Percentiles rank a stretch among this genome's conserved stretches.
phyloP scores from a whole-genome alignment of 208 protist genomes.

The Trypanosoma avium region DNA sequence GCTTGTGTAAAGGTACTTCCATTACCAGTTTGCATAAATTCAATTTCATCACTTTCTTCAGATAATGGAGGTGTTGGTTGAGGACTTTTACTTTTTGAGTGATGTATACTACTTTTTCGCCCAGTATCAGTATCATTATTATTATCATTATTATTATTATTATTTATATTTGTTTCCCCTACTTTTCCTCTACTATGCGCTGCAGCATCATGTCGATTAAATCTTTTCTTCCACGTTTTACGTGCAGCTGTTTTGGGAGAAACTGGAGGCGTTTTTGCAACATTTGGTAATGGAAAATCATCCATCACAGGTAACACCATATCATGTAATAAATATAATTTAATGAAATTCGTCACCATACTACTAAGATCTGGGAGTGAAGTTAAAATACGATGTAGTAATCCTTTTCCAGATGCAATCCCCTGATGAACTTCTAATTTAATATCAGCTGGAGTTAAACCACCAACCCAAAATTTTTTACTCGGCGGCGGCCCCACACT shows the following conservation, averaged over 20 bases:
- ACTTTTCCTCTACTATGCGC: conserved; percentile 37
- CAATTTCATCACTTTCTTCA: neutral
- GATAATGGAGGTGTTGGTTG: neutral
- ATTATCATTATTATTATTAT: no score
- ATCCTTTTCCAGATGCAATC: conserved; percentile 43
- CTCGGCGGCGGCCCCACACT: conserved; percentile 83
- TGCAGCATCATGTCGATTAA: conserved; percentile 57
- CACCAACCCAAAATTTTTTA: conserved; percentile 83
- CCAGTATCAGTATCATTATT: no score
- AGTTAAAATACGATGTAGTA: conserved; percentile 77
- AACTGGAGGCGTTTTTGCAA: conserved; percentile 52
- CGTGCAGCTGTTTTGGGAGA: conserved; percentile 15
- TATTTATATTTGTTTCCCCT: no score
- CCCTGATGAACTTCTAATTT: conserved; percentile 62
- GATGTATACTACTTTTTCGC: no score
- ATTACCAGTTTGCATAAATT: neutral
- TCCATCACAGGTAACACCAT: conserved; percentile 86
- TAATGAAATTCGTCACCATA: conserved; percentile 66
- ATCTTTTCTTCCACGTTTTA: conserved; percentile 39
- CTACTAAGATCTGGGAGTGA: conserved; percentile 70
- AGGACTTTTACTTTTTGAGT: no score
- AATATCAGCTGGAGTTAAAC: conserved; percentile 60
- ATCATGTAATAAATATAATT: conserved; percentile 68
- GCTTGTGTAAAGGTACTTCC: no score
- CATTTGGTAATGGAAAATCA: conserved; percentile 80